Conservation (phyloP, 2,329 filamentous ascomycete species). For the Aspergillus tanneri region DNA sequence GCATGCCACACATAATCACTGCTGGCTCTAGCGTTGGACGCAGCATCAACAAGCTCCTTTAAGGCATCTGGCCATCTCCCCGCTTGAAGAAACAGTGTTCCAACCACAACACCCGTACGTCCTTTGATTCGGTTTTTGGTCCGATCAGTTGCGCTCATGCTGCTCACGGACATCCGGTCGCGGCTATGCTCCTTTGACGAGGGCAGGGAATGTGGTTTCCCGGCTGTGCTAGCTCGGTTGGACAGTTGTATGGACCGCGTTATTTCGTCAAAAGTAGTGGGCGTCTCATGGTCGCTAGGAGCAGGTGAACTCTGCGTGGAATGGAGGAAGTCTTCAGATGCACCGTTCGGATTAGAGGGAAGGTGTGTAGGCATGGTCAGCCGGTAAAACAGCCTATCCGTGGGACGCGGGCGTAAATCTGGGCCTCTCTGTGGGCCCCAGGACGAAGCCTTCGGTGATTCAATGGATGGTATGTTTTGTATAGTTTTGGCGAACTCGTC, state of each 20-base stretch:
- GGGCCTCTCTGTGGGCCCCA: constrained; percentile 52
- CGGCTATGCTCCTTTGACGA: constrained; percentile 56
- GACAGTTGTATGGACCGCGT: constrained; percentile 44
- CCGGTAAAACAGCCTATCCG: constrained; percentile 63
- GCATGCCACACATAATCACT: constrained; percentile 98
- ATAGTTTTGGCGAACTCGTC: constrained; percentile 70
- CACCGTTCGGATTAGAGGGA: constrained; percentile 46
- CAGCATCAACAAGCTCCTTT: constrained; percentile 77
- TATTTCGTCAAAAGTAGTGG: constrained; percentile 57
- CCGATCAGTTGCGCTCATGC: constrained; percentile 74
- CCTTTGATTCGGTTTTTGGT: constrained; percentile 79
- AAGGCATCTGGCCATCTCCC: constrained; percentile 89
- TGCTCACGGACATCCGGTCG: constrained; percentile 62
- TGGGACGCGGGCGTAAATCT: constrained; percentile 43
- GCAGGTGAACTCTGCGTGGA: constrained; percentile 38
- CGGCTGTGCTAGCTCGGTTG: constrained; percentile 40
- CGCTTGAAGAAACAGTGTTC: constrained; percentile 81
- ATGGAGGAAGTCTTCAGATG: constrained; percentile 40
- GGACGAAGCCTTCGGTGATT: constrained; percentile 63
- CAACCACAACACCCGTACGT: constrained; percentile 74
- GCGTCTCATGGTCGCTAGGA: constrained; percentile 42
- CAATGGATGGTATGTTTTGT: constrained; percentile 71
- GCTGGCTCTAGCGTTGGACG: constrained; percentile 69
- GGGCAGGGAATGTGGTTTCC: constrained; percentile 36
- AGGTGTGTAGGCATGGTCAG: constrained; percentile 75